phyloP scores from a whole-genome alignment of 164 flowering plant genomes.

The Houttuynia cordata region DNA sequence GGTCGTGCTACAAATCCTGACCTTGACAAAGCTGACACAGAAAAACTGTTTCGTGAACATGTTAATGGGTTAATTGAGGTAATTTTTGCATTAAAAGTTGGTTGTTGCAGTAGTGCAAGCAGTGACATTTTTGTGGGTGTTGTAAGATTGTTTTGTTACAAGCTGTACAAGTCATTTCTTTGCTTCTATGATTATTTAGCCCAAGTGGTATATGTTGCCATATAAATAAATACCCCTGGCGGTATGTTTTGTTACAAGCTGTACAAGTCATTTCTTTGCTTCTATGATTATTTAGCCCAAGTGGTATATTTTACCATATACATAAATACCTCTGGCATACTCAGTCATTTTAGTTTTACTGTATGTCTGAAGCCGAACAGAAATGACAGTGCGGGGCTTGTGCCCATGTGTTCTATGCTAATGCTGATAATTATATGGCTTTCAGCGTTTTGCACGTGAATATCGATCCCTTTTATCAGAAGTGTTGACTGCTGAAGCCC shows the following conservation, averaged over 20 bases:
- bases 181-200: background rate
- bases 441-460: slow-evolving; percentile 58
- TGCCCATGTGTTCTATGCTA: background rate
- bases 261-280: background rate
- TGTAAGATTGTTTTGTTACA: background rate
- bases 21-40: slow-evolving; percentile 64
- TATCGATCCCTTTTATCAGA: slow-evolving; percentile 60
- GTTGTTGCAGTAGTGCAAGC: background rate
- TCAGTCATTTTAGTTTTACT: background rate
- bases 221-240: too few relatives aligned
- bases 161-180: background rate
- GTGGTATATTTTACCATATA: background rate
- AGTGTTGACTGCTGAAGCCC: slow-evolving; percentile 57
- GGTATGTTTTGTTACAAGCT: background rate
- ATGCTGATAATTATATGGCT: background rate
- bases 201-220: background rate
- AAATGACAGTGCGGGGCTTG: background rate
- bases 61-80: slow-evolving; percentile 72
- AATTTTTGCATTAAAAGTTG: slow-evolving; percentile 4
- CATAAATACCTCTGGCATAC: background rate
- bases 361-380: background rate
- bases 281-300: background rate
- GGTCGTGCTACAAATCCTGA: slow-evolving; percentile 71
- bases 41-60: slow-evolving; percentile 94
- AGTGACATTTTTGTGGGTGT: background rate